Evolutionary conservation across 805 yeast genomes (phyloP).

Genomic region (Starmerella roubikii): DNA sequence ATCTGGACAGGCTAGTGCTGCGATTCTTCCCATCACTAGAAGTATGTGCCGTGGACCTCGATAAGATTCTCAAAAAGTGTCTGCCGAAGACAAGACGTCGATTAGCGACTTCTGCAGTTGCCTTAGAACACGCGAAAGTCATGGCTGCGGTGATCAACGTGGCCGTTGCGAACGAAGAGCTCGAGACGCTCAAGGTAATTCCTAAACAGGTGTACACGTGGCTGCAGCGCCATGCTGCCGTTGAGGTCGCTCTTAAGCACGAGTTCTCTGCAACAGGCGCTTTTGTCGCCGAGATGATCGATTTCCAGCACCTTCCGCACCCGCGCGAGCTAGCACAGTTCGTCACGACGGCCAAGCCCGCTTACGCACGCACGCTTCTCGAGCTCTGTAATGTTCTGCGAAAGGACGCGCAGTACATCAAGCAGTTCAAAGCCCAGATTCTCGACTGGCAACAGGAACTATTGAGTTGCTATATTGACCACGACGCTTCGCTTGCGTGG

Average conservation of each 20-base stretch:
- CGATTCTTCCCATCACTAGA: conserved; percentile 14
- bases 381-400: background rate
- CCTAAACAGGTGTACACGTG: conserved; percentile 12
- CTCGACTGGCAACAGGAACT: conserved; percentile 8
- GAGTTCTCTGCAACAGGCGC: background rate
- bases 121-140: conserved; percentile 3
- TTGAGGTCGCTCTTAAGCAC: conserved; percentile 1
- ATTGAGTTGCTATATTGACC: background rate
- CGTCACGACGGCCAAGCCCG: background rate
- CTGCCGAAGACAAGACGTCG: background rate
- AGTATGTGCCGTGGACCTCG: no score
- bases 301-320: conserved; percentile 9
- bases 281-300: conserved; percentile 6
- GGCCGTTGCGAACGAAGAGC: conserved; percentile 2
- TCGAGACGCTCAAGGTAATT: conserved; percentile 1
- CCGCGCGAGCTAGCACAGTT: background rate
- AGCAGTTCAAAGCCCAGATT: background rate
- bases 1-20: conserved; percentile 1
- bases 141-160: conserved; percentile 6
- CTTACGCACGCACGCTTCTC: background rate
- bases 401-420: conserved; percentile 1
- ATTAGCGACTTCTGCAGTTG: background rate
- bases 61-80: no score
- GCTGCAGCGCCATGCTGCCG: conserved; percentile 12
- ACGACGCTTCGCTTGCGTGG: background rate